Conservation (phyloP, 2,329 filamentous ascomycete genomes). For the Xylaria digitata region DNA sequence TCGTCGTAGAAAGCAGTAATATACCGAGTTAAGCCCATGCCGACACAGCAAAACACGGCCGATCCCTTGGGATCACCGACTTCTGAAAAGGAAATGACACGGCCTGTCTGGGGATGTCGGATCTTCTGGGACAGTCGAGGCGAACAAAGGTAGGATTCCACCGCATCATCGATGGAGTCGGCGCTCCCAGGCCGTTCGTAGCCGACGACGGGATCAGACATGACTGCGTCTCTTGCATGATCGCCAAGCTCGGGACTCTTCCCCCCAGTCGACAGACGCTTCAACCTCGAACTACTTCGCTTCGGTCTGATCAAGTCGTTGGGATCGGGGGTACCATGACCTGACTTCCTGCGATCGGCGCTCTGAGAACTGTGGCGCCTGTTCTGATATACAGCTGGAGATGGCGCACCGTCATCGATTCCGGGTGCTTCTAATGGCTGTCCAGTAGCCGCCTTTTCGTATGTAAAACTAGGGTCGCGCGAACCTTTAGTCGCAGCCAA, state of each 20-base stretch:
- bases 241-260: slow-evolving; percentile 52
- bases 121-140: slow-evolving; percentile 90
- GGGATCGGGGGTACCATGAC: slow-evolving; percentile 61
- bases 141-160: slow-evolving; percentile 85
- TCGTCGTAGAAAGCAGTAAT: slow-evolving; percentile 98
- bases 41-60: slow-evolving; percentile 95
- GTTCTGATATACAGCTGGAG: slow-evolving; percentile 74
- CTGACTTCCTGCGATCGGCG: slow-evolving; percentile 58
- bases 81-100: slow-evolving; percentile 94
- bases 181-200: slow-evolving; percentile 81
- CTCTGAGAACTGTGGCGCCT: slow-evolving; percentile 63
- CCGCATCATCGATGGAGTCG: slow-evolving; percentile 89
- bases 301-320: slow-evolving; percentile 60
- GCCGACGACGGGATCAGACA: slow-evolving; percentile 59
- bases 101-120: slow-evolving; percentile 83
- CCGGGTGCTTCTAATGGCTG: slow-evolving; percentile 47
- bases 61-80: slow-evolving; percentile 92
- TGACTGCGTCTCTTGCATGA: slow-evolving; percentile 44
- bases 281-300: slow-evolving; percentile 68
- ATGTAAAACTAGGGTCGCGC: slow-evolving; percentile 40
- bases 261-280: slow-evolving; percentile 63
- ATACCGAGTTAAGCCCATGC: slow-evolving; percentile 96
- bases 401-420: slow-evolving; percentile 74
- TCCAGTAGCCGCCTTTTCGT: slow-evolving; percentile 42
- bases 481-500: slow-evolving; percentile 39